Base-by-base conservation (phyloP, 257 asterid genomes). In the Solanum bulbocastanum region DNA sequence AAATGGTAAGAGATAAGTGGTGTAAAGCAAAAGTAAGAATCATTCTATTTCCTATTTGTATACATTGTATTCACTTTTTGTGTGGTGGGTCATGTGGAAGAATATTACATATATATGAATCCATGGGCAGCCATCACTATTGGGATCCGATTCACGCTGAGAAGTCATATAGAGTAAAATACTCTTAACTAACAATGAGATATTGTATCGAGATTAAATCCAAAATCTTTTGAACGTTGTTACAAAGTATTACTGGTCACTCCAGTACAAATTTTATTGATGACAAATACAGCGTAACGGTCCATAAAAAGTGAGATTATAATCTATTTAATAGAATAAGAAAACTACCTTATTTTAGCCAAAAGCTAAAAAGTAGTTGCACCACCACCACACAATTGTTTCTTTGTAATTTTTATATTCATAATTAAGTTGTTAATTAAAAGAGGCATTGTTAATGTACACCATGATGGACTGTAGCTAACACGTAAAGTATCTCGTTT, bases 1-100 rank as follows among this genome's bases (percentile, higher is more conserved):
- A 44, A 81, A 44, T 81, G 15, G 33, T 56, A 23, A 52, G 52
- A 73, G 71, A 72, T 62, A 84, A 75, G 37, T 78, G 60, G 58
- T 69, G 87, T 87, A 87, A 58, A 79, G 81, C 83, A 42, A 79
- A 87, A 87, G 90, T n/a, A 81, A 87, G 90, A 81, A 90, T 87
- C 79, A 58, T 69, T 87, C 58, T 89, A 42, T 33, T 83, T 89
- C 82, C 90, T 84, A 89, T n/a, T 86, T 33, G 87, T 87, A 72
- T 87, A 83, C 85, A 82, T 82, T 58, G 35, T 35, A 14, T 83
- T 16, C 35, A 16, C 30, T 73, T 85, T 84, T 89, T 87, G 23
- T 52, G 73, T 30, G 20, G 44, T 56, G 73, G 85, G 85, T 66
- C 87, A 68, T 49, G 37, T 27, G 65, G 85, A 82, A 87, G 85